phyloP scores from a whole-genome alignment of 768 basidiomycete genomes.

The Suillus paluster region DNA sequence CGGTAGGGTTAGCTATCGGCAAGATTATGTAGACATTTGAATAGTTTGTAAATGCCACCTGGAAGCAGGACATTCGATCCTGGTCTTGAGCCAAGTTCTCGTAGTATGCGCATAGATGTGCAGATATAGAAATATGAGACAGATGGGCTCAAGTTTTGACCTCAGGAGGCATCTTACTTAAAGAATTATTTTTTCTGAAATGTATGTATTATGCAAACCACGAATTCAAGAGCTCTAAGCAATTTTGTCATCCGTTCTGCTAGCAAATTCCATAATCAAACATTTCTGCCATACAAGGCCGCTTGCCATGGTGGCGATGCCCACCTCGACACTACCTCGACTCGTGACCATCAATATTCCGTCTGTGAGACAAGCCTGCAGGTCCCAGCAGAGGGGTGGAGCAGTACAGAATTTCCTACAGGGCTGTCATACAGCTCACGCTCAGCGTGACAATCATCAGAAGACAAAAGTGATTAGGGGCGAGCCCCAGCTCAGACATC shows the following conservation, averaged over 20 bases:
- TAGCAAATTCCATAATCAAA: no score
- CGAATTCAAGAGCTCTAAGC: no score
- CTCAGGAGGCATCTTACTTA: no score
- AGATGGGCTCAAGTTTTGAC: neutral
- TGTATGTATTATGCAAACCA: no score
- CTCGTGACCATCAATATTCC: neutral
- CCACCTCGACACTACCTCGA: neutral
- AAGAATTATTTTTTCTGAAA: no score
- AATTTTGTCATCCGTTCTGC: no score
- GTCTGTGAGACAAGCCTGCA: neutral
- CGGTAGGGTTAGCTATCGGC: neutral
- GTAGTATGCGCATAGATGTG: no score
- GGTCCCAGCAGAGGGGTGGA: neutral
- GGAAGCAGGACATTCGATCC: neutral
- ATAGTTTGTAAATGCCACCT: neutral
- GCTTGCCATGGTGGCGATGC: no score
- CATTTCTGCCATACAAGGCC: no score
- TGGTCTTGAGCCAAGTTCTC: no score
- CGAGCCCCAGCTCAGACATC: neutral
- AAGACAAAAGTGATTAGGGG: neutral
- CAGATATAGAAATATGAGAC: no score
- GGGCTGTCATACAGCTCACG: neutral
- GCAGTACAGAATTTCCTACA: neutral
- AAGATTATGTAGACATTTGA: no score
- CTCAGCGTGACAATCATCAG: neutral